Conservation (phyloP, 345 rosid species). For the Salix koriyanagi region DNA sequence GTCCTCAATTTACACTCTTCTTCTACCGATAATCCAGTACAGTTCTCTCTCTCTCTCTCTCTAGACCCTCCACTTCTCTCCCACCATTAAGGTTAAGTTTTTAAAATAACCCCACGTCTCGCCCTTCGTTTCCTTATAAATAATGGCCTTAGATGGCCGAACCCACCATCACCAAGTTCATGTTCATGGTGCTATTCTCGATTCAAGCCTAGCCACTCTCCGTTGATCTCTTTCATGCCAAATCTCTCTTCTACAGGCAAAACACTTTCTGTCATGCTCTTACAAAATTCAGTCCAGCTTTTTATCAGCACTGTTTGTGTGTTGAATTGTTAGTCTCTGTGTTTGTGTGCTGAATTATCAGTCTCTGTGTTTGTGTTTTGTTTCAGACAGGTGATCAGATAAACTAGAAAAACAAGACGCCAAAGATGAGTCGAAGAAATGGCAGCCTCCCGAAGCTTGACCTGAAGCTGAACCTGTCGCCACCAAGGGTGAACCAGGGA, state of each 20-base stretch:
- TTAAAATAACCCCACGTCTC: constrained; percentile 44
- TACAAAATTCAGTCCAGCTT: not conserved
- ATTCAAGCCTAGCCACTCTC: constrained; percentile 13
- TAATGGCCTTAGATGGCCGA: constrained; percentile 43
- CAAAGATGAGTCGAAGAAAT: constrained; percentile 70
- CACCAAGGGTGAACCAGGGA: constrained; percentile 49
- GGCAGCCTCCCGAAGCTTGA: constrained; percentile 68
- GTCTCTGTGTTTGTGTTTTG: not conserved
- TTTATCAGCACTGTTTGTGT: too few species aligned
- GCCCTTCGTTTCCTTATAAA: constrained; percentile 37
- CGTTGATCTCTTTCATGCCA: not conserved
- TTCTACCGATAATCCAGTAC: constrained; percentile 53
- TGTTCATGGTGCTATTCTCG: constrained; percentile 6
- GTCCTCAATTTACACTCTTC: constrained; percentile 52
- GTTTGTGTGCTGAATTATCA: not conserved
- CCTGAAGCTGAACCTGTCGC: constrained; percentile 83
- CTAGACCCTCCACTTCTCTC: constrained; percentile 49
- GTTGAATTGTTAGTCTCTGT: not conserved
- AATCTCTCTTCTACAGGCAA: not conserved
- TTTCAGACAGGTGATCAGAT: constrained; percentile 8
- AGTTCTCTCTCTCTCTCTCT: constrained; percentile 24
- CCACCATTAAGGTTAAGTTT: constrained; percentile 70
- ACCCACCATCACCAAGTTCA: constrained; percentile 22
- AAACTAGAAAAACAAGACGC: not conserved
- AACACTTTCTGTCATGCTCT: not conserved